A percentile compares a stretch with the other conserved stretches of the same genome.
phyloP scores from a whole-genome alignment of 129 eudicot genomes.

The Centella asiatica region DNA sequence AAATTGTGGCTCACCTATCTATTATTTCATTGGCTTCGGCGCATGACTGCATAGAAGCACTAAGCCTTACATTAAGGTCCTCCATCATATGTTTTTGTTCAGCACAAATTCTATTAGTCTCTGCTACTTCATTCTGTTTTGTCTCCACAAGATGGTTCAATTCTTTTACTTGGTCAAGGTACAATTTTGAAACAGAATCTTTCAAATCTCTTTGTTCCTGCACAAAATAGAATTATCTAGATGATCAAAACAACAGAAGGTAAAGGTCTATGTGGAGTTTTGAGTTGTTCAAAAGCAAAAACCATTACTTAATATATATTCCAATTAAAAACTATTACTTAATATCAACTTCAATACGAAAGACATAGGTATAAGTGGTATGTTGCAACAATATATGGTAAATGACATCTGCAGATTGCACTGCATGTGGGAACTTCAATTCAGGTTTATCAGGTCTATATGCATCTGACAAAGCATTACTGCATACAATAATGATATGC shows the following conservation, averaged over 20 bases:
- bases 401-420: background rate
- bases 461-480: background rate
- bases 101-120: constrained; percentile 43
- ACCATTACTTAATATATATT: too few species aligned
- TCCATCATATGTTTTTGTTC: constrained; percentile 78
- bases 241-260: background rate
- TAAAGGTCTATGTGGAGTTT: background rate
- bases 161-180: constrained; percentile 52
- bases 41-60: constrained; percentile 73
- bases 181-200: constrained; percentile 59
- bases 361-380: too few species aligned
- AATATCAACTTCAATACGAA: background rate
- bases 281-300: background rate
- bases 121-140: constrained; percentile 61
- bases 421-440: background rate
- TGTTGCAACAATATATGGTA: background rate
- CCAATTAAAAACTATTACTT: too few species aligned
- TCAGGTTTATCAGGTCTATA: background rate
- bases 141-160: constrained; percentile 46
- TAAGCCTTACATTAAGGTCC: constrained; percentile 78
- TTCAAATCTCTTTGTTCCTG: constrained; percentile 77
- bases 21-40: constrained; percentile 81
- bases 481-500: background rate
- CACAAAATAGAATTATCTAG: constrained; percentile 11
- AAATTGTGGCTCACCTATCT: constrained; percentile 41